Percentiles rank a stretch among this genome's conserved stretches.
phyloP scores from a whole-genome alignment of 805 yeast genomes.

The Spathaspora arborariae region DNA sequence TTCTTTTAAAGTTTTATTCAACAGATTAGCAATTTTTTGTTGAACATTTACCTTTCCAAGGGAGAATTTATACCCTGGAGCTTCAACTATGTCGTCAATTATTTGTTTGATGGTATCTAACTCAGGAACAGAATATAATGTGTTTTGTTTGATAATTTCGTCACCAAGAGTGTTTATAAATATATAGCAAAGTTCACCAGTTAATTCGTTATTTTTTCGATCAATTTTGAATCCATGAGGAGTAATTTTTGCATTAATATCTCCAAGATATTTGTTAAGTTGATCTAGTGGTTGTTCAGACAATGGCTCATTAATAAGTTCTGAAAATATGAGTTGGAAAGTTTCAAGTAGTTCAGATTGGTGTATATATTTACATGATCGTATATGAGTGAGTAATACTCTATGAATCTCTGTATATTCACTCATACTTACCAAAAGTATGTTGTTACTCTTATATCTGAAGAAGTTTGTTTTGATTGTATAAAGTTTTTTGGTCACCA shows the following conservation, averaged over 20 bases:
- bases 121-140: conserved; percentile 32
- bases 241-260: conserved; percentile 29
- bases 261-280: conserved; percentile 19
- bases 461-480: neutral
- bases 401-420: conserved; percentile 12
- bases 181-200: conserved; percentile 28
- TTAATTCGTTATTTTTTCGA: conserved; percentile 32
- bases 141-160: conserved; percentile 38
- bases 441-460: neutral
- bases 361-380: conserved; percentile 21
- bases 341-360: conserved; percentile 17
- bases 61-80: conserved; percentile 28
- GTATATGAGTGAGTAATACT: conserved; percentile 26
- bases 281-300: neutral
- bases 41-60: conserved; percentile 34
- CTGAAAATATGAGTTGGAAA: conserved; percentile 16
- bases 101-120: conserved; percentile 40
- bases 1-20: conserved; percentile 30
- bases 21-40: conserved; percentile 21
- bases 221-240: conserved; percentile 42
- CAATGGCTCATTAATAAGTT: conserved; percentile 5
- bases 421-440: conserved; percentile 1
- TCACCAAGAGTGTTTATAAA: conserved; percentile 41
- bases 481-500: too few species aligned
- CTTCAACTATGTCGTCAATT: conserved; percentile 45